phyloP scores from a whole-genome alignment of 495 filamentous ascomycete species.

The Penicillium parvum region DNA sequence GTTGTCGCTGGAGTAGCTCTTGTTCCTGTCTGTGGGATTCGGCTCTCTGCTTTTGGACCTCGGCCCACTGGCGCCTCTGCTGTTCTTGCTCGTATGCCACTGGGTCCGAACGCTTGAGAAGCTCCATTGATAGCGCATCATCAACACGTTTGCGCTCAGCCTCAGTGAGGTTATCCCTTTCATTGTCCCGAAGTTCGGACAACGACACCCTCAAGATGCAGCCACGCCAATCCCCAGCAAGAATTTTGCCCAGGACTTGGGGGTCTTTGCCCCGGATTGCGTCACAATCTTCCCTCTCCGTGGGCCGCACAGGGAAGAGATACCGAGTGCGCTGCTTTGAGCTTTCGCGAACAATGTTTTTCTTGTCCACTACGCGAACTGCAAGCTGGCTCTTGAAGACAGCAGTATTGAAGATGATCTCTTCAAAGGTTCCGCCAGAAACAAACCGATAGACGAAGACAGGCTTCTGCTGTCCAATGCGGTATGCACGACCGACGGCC shows the following conservation, averaged over 20 bases:
- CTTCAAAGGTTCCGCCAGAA: slow-evolving; percentile 75
- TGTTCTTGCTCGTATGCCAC: slow-evolving; percentile 22
- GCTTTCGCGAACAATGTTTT: slow-evolving; percentile 59
- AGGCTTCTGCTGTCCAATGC: slow-evolving; percentile 75
- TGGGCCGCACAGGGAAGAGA: slow-evolving; percentile 51
- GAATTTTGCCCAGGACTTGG: slow-evolving; percentile 62
- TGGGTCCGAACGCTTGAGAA: slow-evolving; percentile 44
- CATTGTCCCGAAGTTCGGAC: slow-evolving; percentile 55
- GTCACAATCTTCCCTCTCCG: slow-evolving; percentile 49
- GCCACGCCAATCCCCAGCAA: slow-evolving; percentile 31
- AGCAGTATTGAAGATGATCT: slow-evolving; percentile 61
- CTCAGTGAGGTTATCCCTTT: slow-evolving; percentile 51
- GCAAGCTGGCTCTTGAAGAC: slow-evolving; percentile 80
- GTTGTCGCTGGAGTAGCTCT: too few species aligned
- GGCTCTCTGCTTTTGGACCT: background rate
- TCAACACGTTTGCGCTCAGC: slow-evolving; percentile 50
- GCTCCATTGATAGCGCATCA: slow-evolving; percentile 38
- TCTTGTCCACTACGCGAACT: slow-evolving; percentile 76
- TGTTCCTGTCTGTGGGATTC: background rate
- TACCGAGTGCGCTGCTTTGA: slow-evolving; percentile 46
- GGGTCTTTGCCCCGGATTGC: slow-evolving; percentile 59
- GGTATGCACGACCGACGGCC: slow-evolving; percentile 82
- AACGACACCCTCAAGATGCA: slow-evolving; percentile 51
- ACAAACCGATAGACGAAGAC: slow-evolving; percentile 89
- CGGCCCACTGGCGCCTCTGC: background rate